Conservation (phyloP, 106 monocot genomes). For the Acorus calamus region DNA sequence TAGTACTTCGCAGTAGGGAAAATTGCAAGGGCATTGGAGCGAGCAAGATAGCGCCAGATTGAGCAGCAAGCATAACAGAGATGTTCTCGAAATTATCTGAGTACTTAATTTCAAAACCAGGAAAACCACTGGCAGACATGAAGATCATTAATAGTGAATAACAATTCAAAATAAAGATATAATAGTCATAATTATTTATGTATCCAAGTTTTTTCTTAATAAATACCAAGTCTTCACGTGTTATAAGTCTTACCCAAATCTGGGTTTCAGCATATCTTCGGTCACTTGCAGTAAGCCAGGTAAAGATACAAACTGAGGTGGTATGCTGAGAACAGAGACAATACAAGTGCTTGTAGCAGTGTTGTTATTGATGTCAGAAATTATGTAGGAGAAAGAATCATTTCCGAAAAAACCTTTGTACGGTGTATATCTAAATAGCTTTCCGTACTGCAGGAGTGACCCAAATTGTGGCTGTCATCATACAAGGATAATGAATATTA, state of each 20-base stretch:
- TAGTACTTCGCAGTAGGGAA: conserved; percentile 26
- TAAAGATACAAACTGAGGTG: conserved; percentile 84
- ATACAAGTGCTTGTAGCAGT: conserved; percentile 33
- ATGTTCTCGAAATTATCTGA: conserved; percentile 62
- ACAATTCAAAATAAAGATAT: too few species aligned
- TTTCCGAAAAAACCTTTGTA: conserved; percentile 75
- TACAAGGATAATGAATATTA: neutral
- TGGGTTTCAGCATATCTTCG: conserved; percentile 62
- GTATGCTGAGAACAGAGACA: conserved; percentile 63
- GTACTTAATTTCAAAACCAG: conserved; percentile 62
- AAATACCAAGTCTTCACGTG: too few species aligned
- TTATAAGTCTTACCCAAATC: conserved; percentile 53
- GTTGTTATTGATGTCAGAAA: conserved; percentile 62
- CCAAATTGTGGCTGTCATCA: conserved; percentile 75
- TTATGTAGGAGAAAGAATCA: conserved; percentile 69
- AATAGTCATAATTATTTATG: too few species aligned
- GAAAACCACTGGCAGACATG: conserved; percentile 51
- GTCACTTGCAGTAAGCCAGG: conserved; percentile 44
- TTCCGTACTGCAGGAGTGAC: conserved; percentile 57
- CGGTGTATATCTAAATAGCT: conserved; percentile 73
- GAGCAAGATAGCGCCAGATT: conserved; percentile 58
- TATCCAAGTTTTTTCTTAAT: too few species aligned
- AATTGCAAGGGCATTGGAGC: conserved; percentile 51
- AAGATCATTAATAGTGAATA: neutral
- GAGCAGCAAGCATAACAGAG: conserved; percentile 52